Percentiles rank a stretch among this genome's conserved stretches.
Conservation (phyloP, 805 yeast genomes). For the Starmerella ratchasimensis region DNA sequence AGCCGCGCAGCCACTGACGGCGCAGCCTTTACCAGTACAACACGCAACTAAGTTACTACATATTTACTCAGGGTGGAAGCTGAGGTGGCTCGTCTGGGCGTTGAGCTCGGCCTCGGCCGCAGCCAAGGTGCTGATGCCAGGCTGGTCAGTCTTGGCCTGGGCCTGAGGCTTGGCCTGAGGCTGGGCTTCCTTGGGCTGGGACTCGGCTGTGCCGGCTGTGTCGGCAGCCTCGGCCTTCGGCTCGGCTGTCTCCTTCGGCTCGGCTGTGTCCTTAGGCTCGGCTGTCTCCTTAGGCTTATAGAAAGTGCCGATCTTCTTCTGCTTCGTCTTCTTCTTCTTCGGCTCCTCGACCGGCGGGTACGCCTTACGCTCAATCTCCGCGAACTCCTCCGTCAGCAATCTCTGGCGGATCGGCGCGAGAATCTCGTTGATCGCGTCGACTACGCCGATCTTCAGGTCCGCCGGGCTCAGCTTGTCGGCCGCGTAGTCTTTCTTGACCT, state of each 20-base stretch:
- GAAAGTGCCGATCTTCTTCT: conserved; percentile 63
- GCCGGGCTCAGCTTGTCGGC: conserved; percentile 73
- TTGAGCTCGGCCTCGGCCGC: too few species aligned
- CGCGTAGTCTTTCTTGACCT: conserved; percentile 58
- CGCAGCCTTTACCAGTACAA: too few species aligned
- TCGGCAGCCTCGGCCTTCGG: conserved; percentile 12
- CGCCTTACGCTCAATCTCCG: conserved; percentile 60
- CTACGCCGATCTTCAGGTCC: conserved; percentile 84
- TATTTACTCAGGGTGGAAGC: too few species aligned
- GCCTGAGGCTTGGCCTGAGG: too few species aligned
- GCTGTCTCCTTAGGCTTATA: conserved; percentile 28
- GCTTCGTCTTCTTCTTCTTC: conserved; percentile 53
- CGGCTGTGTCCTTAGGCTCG: conserved; percentile 5
- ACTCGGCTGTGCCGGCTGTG: conserved; percentile 21
- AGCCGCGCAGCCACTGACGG: too few species aligned
- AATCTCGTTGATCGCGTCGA: conserved; percentile 67
- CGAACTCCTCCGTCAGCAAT: conserved; percentile 53
- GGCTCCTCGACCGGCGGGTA: conserved; percentile 63
- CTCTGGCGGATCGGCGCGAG: conserved; percentile 75
- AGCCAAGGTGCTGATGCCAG: too few species aligned
- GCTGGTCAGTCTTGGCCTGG: too few species aligned
- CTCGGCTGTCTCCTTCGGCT: conserved; percentile 13
- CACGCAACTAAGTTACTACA: too few species aligned
- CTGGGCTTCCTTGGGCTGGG: too few species aligned
- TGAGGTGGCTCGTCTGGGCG: too few species aligned